phyloP scores from a whole-genome alignment of 1,284 basidiomycete genomes.

The Cutaneotrichosporon cyanovorans region DNA sequence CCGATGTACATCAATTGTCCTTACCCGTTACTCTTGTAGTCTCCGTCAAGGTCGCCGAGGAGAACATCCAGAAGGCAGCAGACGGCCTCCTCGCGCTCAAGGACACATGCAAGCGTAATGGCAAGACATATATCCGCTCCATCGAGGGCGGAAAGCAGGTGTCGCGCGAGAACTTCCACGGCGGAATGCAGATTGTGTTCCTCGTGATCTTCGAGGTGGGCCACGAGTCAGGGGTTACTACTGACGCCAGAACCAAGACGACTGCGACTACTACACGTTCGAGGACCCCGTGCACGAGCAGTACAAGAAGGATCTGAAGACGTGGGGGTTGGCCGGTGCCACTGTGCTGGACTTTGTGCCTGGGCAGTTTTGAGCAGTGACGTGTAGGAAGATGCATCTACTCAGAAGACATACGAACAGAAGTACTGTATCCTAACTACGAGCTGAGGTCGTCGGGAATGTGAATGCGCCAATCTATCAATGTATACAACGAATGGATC shows the following conservation, averaged over 20 bases:
- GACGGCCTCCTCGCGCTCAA: conserved; percentile 25
- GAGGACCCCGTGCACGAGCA: conserved; percentile 30
- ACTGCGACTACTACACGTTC: conserved; percentile 34
- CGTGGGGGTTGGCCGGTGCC: conserved; percentile 23
- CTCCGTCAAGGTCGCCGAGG: conserved; percentile 29
- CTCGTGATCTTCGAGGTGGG: conserved; percentile 31
- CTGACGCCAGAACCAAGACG: conserved; percentile 18
- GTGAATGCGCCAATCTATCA: no score
- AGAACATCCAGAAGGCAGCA: neutral
- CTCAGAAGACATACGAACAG: no score
- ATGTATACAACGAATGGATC: no score
- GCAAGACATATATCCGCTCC: conserved; percentile 26
- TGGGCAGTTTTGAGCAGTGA: conserved; percentile 8
- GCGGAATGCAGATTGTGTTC: conserved; percentile 36
- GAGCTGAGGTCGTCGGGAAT: no score
- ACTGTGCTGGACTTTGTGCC: conserved; percentile 34
- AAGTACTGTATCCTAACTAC: no score
- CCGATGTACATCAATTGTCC: no score
- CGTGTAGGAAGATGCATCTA: neutral
- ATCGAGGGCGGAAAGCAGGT: conserved; percentile 34
- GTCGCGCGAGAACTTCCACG: conserved; percentile 27
- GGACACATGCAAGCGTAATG: conserved; percentile 21
- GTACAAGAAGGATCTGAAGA: conserved; percentile 28
- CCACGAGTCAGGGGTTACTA: neutral
- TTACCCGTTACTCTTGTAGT: no score